Percentiles rank a stretch among this genome's conserved stretches.
Conservation (phyloP, 768 basidiomycete genomes). For the Serpula lacrymans region DNA sequence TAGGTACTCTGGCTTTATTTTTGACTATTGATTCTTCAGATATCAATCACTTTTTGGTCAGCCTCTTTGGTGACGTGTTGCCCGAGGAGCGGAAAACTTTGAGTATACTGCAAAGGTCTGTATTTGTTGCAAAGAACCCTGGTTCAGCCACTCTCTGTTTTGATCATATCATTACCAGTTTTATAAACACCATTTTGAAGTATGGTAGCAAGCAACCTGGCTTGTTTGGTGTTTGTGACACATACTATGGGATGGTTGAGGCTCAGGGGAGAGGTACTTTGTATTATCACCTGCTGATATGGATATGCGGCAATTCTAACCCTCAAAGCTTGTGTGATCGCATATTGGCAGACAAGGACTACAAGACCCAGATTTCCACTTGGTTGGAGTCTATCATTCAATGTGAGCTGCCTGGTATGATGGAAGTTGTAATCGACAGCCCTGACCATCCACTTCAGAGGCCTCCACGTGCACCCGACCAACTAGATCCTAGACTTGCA, state of each 20-base stretch:
- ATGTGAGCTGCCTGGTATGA: slow-evolving; percentile 7
- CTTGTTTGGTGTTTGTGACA: slow-evolving; percentile 12
- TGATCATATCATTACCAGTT: slow-evolving; percentile 12
- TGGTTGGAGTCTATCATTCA: slow-evolving; percentile 1
- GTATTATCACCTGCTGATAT: slow-evolving; percentile 31
- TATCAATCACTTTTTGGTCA: slow-evolving; percentile 14
- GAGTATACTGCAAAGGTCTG: no score
- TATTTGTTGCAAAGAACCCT: slow-evolving; percentile 16
- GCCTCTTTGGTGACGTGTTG: no score
- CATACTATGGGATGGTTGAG: slow-evolving; percentile 24
- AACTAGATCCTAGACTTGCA: not conserved
- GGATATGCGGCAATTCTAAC: slow-evolving; percentile 12
- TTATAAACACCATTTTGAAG: slow-evolving; percentile 16
- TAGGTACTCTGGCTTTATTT: slow-evolving; percentile 16
- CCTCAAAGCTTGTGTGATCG: not conserved
- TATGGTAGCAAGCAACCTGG: no score
- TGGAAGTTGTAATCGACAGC: not conserved
- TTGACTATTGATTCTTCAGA: slow-evolving; percentile 23
- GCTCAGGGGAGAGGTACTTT: slow-evolving; percentile 25
- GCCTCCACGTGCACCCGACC: not conserved
- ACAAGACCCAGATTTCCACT: not conserved
- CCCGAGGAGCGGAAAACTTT: no score
- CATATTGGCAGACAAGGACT: not conserved
- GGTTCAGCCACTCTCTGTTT: slow-evolving; percentile 21
- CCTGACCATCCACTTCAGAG: not conserved